Base-by-base conservation (phyloP, 129 eudicot genomes). In the Lactuca saligna region DNA sequence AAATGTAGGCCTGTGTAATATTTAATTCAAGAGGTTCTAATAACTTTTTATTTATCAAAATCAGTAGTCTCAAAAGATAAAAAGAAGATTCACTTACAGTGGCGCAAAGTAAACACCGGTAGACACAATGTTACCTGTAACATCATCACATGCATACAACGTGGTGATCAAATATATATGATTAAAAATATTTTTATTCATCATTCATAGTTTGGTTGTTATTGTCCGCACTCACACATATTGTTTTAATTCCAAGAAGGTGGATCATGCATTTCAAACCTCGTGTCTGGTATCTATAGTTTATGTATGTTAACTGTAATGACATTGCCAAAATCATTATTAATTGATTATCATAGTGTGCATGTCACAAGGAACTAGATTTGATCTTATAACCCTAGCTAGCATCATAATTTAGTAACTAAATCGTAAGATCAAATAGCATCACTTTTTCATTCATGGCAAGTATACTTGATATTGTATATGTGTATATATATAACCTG, bases 101-200 rank as follows among this genome's bases (percentile, higher is more conserved):
- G 97, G 97, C 57, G 97, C 94, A 66, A 90, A 63, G 79, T 75
- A 90, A 16, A 86, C 97, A 66, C 81, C 72, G 42, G 77, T 59
- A 8, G 97, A 90, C 17, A 90, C 77, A 49, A 90, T 50, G 80
- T 86, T 90, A 54, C 97, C 97, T 90, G 82, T 32, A 82, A 73
- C 53, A 65, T 16, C 62, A 48, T 51, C 20, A 50, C 20, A 54
- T 29, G 29, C 29, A 58, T 42, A 58, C 9, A 5, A 66, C 33
- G 15, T 62, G 39, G 14, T 38, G 5, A 7, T 4, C 15, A 68
- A 54, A 8, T 7, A 35, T 48, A 11, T 7, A 8, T 17, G 6
- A 17, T 31, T 2, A 53, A 7, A 54, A 56, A 31, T 57, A 15
- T 15, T 6, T 57, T 12, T 42, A 15, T 44, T 41, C 58, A 31